Evolutionary conservation across 2,329 filamentous ascomycete species (phyloP).

Genomic region (Lachnellula willkommii): DNA sequence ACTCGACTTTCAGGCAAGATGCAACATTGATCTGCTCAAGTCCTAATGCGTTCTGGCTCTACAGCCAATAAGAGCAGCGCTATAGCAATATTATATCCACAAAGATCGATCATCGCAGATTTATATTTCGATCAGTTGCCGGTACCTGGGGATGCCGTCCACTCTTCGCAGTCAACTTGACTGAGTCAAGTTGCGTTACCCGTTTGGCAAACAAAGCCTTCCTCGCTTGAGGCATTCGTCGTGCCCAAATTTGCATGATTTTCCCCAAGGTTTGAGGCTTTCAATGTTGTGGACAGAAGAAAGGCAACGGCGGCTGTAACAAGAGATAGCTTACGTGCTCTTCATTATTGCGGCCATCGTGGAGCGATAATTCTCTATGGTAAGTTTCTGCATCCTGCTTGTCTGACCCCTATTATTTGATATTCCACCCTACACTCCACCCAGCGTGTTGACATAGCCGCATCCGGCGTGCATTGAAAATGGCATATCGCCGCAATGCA

Average conservation of each 20-base stretch:
- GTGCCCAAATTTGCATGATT: not conserved
- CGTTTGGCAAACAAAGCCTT: not conserved
- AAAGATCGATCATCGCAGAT: not conserved
- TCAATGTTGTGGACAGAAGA: not conserved
- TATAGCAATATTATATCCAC: constrained; percentile 8
- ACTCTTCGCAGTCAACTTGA: not conserved
- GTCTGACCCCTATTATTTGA: not conserved
- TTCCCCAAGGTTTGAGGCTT: not conserved
- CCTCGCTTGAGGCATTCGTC: not conserved
- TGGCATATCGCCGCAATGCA: constrained; percentile 2
- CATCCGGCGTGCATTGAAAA: not conserved
- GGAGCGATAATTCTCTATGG: not conserved
- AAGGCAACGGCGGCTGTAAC: not conserved
- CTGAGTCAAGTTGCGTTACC: not conserved
- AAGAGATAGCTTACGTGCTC: not conserved
- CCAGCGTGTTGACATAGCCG: not conserved
- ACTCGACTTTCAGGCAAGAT: constrained; percentile 14
- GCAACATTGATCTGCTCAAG: constrained; percentile 11
- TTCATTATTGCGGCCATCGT: not conserved
- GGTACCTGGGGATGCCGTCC: not conserved
- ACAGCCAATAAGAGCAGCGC: constrained; percentile 7
- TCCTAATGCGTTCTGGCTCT: constrained; percentile 2
- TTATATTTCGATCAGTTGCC: not conserved
- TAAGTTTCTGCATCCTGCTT: not conserved
- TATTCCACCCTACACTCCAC: not conserved